Base-by-base conservation (phyloP, 495 filamentous ascomycete species). In the Aspergillus hancockii region DNA sequence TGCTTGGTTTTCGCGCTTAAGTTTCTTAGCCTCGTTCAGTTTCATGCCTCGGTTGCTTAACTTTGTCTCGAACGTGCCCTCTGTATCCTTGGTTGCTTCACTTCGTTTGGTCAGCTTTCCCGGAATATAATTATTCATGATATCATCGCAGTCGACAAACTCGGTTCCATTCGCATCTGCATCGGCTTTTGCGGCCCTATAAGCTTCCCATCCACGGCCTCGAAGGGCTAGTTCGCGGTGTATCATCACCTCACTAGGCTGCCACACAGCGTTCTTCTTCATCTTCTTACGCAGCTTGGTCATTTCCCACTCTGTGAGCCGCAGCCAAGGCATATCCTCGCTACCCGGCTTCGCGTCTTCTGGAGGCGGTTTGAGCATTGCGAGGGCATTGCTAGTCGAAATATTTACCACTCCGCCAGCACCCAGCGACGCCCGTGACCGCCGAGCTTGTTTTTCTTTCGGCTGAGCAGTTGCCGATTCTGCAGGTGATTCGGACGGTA, bases 211-310 rank as follows among this genome's bases (percentile, higher is more conserved):
- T 5, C 95, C 94, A 40, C 94, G 88, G 14, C 88, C 88, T 19
- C 90, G 79, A 9, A 81, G 77, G 46, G 87, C 87, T 9, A 98
- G 81, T 70, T 98, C 92, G 13, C 93, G 84, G 22, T 91, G 84
- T 46, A 98, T 93, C 94, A 98, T 98, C 0, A 95, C 96, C 60
- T 95, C 91, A 64, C 91, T 96, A 0, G 94, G 94, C 38, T 87
- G 87, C 94, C 94, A 98, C 8, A 92, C 86, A 0, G 93, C 90
- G 64, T 98, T 98, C 82, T 98, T 98, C 78, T 98, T 98, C 94
- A 98, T 98, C 53, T 91, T 84, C 75, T 98, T 98, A 49, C 94
- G 82, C 14, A 98, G 79, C 52, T 86, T 87, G 4, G 91, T 93
- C 76, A 98, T 91, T 64, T 98, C 94, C 74, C 87, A 97, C 25